Evolutionary conservation across 192 early-diverging fungal species (phyloP), one percentile per base, ranked within the genome.

Genomic region (Coemansia sp.): DNA sequence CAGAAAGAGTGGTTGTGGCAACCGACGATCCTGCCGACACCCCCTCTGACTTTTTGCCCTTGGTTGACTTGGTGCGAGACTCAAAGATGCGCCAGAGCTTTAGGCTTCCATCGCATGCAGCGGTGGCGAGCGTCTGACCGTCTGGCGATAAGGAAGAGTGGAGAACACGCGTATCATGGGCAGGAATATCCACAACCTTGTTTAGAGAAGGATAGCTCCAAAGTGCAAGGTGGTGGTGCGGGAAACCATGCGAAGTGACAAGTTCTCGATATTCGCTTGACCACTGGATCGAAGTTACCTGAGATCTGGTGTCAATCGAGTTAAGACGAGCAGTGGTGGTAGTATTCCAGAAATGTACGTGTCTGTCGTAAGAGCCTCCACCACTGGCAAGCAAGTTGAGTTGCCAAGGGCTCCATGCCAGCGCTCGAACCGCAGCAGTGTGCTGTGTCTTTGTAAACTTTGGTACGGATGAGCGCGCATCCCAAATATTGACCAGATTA

Each of bases 341-440:
- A 1, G 89, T 86, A 72, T 97, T 94, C 95, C 96, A 99, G 51
- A 98, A 94, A 46, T 91, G 90, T 40, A 98, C 96, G 21, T 91
- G 86, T 19, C 90, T 87, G 69, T 99, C 97, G 63, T 91, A 84
- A 8, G 92, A 89, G 13, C 97, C 96, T 36, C 96, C 97, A 22
- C 97, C 97, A 0, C 90, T 91, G 1, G 95, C 97, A 13, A 99
- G 73, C 16, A 95, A 49, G 36, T 90, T 87, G 51, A 74, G 76
- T 59, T 94, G 91, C 93, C 92, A 96, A 22, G 96, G 95, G 73
- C 94, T 95, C 96, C 95, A 98, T 16, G 96, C 93, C 16, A 98
- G 65, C 2, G 95, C 95, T 82, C 96, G 95, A 6, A 99, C 91
- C 8, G 97, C 97, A 5, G 95, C 95, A 0, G 69, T 81, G 76